These are phyloP conservation scores for Kuraishia piskuri DNA, from an alignment of 805 yeast species.

Conservation along the genomic window DNA sequence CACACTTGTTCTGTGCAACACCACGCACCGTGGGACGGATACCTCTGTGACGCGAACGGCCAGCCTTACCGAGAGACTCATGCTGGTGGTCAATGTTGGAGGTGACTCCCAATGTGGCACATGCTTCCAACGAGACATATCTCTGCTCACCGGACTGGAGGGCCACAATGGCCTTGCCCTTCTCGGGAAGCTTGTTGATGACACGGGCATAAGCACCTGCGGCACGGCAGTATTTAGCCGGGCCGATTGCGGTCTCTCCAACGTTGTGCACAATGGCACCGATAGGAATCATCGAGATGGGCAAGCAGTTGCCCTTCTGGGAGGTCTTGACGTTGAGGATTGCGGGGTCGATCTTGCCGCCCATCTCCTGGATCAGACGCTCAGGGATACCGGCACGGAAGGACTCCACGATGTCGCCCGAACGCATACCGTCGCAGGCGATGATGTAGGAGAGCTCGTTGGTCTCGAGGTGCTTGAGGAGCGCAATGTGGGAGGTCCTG, in stretches of 20 bases:
- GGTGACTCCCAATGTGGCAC: conserved; percentile 90
- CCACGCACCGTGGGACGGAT: conserved; percentile 95
- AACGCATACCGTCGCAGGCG: conserved; percentile 89
- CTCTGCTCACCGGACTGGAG: conserved; percentile 92
- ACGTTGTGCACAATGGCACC: conserved; percentile 87
- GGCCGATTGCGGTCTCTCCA: conserved; percentile 68
- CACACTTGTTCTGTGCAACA: conserved; percentile 94
- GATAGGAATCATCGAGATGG: conserved; percentile 86
- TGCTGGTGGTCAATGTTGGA: conserved; percentile 92
- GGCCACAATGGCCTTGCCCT: conserved; percentile 65
- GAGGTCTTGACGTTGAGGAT: conserved; percentile 78
- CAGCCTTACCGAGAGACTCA: conserved; percentile 90
- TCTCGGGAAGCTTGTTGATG: conserved; percentile 66
- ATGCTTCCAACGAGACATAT: conserved; percentile 74
- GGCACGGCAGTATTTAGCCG: conserved; percentile 83
- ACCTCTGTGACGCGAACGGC: conserved; percentile 87
- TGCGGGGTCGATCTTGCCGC: conserved; percentile 89
- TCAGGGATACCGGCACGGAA: conserved; percentile 84
- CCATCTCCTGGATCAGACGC: conserved; percentile 71
- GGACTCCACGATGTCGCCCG: conserved; percentile 85
- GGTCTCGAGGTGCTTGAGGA: conserved; percentile 56
- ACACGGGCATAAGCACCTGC: conserved; percentile 94
- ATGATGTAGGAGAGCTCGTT: conserved; percentile 68
- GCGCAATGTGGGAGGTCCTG: conserved; percentile 88
- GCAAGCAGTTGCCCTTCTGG: conserved; percentile 92